Evolutionary conservation across 352 stramenopile species (phyloP).

Genomic region (Pythium guiyangense): DNA sequence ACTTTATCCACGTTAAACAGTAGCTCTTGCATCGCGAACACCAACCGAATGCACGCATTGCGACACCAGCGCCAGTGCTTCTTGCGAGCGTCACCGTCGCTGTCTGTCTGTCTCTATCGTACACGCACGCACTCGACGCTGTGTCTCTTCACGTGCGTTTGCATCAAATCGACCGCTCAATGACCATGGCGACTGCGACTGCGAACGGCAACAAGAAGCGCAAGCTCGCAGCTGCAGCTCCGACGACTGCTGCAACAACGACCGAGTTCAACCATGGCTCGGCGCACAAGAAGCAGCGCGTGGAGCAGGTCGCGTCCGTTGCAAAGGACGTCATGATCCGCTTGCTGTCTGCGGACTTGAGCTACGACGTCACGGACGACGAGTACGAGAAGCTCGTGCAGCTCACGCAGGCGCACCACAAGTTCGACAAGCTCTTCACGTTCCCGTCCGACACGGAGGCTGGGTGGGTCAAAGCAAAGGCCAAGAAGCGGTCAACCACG

Average conservation of each 20-base stretch:
- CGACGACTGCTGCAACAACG: neutral
- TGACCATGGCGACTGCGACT: neutral
- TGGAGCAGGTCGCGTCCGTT: conserved; percentile 50
- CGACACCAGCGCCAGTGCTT: too few species aligned
- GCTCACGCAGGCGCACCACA: conserved; percentile 52
- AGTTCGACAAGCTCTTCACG: conserved; percentile 52
- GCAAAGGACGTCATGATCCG: conserved; percentile 73
- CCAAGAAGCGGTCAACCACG: conserved; percentile 55
- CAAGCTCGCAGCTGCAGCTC: conserved; percentile 2
- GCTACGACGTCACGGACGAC: conserved; percentile 43
- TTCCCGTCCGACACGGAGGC: conserved; percentile 35
- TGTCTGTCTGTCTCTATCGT: neutral
- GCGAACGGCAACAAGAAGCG: conserved; percentile 3
- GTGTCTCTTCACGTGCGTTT: neutral
- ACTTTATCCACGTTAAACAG: too few species aligned
- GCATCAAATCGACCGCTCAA: neutral
- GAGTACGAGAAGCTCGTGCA: conserved; percentile 73
- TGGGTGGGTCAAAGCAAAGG: conserved; percentile 56
- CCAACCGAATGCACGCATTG: too few species aligned
- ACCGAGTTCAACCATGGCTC: neutral
- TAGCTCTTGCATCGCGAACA: too few species aligned
- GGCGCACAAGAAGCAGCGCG: conserved; percentile 56
- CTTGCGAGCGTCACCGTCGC: too few species aligned
- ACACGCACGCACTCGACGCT: too few species aligned
- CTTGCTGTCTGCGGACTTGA: conserved; percentile 46